Percentiles rank a stretch among this genome's conserved stretches.
These are phyloP conservation scores for Populus ilicifolia DNA, from an alignment of 345 rosid genomes.

Conservation along the genomic window DNA sequence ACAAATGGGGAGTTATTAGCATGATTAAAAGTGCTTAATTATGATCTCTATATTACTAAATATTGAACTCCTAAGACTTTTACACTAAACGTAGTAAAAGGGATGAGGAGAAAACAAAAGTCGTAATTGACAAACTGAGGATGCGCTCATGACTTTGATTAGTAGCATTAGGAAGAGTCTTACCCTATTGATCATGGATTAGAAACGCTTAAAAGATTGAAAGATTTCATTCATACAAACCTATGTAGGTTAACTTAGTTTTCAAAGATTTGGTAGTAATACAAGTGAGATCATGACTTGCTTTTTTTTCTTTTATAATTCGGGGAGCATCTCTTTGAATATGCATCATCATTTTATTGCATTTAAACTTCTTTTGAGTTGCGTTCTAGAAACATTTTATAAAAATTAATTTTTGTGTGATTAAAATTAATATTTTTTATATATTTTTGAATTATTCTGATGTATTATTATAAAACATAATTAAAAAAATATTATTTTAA, in stretches of 20 bases:
- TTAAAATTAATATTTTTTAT: background rate
- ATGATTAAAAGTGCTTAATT: background rate
- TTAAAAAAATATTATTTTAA: too few relatives aligned
- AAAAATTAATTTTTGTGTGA: too few relatives aligned
- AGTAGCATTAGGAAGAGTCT: background rate
- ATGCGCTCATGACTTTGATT: background rate
- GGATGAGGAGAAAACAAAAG: background rate
- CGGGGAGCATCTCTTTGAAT: background rate
- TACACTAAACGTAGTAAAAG: background rate
- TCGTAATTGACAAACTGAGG: background rate
- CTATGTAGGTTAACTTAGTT: background rate
- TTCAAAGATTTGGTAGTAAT: constrained; percentile 15
- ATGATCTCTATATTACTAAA: background rate
- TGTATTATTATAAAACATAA: too few relatives aligned
- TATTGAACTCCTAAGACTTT: background rate
- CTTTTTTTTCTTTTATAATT: background rate
- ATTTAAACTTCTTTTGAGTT: too few relatives aligned
- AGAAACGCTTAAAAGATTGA: background rate
- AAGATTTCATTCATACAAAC: background rate
- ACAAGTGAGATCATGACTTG: constrained; percentile 1
- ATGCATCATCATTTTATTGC: background rate
- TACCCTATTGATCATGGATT: background rate
- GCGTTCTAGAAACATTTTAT: too few relatives aligned
- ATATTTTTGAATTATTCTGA: rapidly evolving
- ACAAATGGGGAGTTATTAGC: background rate